These are phyloP conservation scores for Nakaseomyces uthaithaninus DNA, from an alignment of 1,139 yeast genomes.

Conservation along the genomic window DNA sequence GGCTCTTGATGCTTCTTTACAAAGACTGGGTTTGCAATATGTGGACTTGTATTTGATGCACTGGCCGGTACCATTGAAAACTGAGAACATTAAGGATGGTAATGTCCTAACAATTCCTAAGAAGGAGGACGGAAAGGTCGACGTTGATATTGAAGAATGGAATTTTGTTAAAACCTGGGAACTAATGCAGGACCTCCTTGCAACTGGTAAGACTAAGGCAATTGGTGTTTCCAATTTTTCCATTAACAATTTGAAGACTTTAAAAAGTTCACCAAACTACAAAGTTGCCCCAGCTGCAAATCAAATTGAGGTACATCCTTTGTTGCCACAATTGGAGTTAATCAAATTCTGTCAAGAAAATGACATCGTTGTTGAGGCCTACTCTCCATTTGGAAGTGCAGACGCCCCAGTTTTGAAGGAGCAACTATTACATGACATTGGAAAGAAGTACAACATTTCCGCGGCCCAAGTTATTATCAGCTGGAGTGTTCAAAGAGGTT, in stretches of 20 bases:
- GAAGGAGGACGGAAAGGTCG: slow-evolving; percentile 36
- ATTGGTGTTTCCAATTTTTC: slow-evolving; percentile 77
- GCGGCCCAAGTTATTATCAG: slow-evolving; percentile 59
- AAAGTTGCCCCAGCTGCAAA: slow-evolving; percentile 57
- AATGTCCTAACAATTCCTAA: slow-evolving; percentile 34
- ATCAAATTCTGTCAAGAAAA: slow-evolving; percentile 45
- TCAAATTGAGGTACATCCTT: slow-evolving; percentile 71
- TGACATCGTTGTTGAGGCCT: slow-evolving; percentile 58
- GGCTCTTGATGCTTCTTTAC: slow-evolving; percentile 54
- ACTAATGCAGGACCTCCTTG: slow-evolving; percentile 48
- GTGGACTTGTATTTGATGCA: slow-evolving; percentile 78
- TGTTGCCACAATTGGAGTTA: slow-evolving; percentile 59
- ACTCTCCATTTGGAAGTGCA: slow-evolving; percentile 69
- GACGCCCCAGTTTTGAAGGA: slow-evolving; percentile 56
- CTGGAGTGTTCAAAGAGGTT: slow-evolving; percentile 64
- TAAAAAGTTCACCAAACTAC: slow-evolving; percentile 31
- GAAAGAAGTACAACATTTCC: slow-evolving; percentile 45
- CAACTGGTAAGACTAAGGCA: slow-evolving; percentile 51
- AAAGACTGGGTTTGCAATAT: slow-evolving; percentile 63
- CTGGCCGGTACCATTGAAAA: slow-evolving; percentile 65
- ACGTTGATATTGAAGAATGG: slow-evolving; percentile 40
- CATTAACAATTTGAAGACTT: slow-evolving; percentile 41
- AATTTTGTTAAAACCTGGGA: slow-evolving; percentile 59
- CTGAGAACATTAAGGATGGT: slow-evolving; percentile 36
- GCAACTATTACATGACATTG: slow-evolving; percentile 41